Evolutionary conservation across 805 yeast species (phyloP), one percentile per base, ranked within the genome.

Genomic region (Pichia californica): DNA sequence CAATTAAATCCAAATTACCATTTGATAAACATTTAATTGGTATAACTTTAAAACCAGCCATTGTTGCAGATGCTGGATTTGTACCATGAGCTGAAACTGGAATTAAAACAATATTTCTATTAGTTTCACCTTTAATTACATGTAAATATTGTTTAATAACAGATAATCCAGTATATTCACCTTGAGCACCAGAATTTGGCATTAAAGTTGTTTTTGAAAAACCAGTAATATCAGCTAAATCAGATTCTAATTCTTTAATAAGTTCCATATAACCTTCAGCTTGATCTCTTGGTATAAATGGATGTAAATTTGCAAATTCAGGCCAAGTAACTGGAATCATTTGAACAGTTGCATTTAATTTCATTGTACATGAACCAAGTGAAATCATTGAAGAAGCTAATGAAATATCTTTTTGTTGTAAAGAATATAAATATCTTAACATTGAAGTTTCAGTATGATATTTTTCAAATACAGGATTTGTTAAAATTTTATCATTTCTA

Each of bases 71-170:
- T 0, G 99, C 99, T 20, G 99, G 99, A 61, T 93, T 93, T 15
- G 99, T 93, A 46, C 99, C 99, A 59, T 93, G 99, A 2, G 99
- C 99, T 56, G 93, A 81, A 4, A 91, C 96, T 5, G 99, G 99
- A 55, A 93, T 93, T 59, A 93, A 73, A 65, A 97, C 93, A 42
- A 93, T 74, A 62, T 88, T 79, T 60, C 99, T 77, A 46, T 79
- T 68, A 15, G 73, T 64, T 58, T 88, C 82, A 33, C 93, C 95
- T 36, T 69, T 72, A 18, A 82, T 68, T 48, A 79, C 76, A 32
- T 48, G 54, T 53, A 85, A 77, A 61, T 86, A 93, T 31, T 83
- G 76, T 53, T 80, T 76, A 52, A 93, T 91, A 36, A 88, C 88
- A 47, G 94, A 77, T 47, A 93, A 71, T 25, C 99, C 99, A 14